Evolutionary conservation across 2,329 filamentous ascomycete species (phyloP), one percentile per base, ranked within the genome.

Genomic region (Mycogone perniciosa): DNA sequence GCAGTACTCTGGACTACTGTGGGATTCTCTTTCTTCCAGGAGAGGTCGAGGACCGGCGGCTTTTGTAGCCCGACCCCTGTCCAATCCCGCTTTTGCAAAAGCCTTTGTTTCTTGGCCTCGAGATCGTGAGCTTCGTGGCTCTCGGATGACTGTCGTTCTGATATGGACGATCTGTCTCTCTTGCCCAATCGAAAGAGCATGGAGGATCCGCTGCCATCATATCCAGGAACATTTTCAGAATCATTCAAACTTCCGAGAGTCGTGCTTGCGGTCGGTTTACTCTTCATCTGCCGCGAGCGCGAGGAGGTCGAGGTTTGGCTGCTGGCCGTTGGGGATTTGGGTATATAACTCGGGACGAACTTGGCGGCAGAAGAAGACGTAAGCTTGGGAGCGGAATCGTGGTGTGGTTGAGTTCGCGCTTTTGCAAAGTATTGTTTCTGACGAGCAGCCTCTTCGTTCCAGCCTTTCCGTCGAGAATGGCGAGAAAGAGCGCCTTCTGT

Each of bases 381-480:
- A n/a, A 26, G 31, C 9, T 11, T 38, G 10, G 26, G 5, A 26
- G 30, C 27, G 9, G 13, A 9, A 20, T 45, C 29, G 13, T 58
- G 55, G 13, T 54, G 57, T 46, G 54, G 57, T 30, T 58, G 55
- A 43, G 56, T 56, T 8, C 66, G 67, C 4, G 61, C 62, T 49
- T 64, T 68, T 13, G 70, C 69, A 54, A 73, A 73, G 48, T 68
- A 65, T 47, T 67, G 56, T 41, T 64, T 68, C 54, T 73, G 71
- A 11, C 64, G 66, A 20, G 62, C 59, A 13, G 56, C 51, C 37
- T 71, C 66, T 30, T 61, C 54, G 20, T 66, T 65, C 60, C 58
- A 67, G 10, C 62, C 60, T 45, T 62, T 67, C 6, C 62, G 61
- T 34, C 63, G 62, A 29, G 65, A 62, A 52, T 71, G 64, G 7